Base-by-base conservation (phyloP, 2,329 filamentous ascomycete species). In the Alternaria sp. region DNA sequence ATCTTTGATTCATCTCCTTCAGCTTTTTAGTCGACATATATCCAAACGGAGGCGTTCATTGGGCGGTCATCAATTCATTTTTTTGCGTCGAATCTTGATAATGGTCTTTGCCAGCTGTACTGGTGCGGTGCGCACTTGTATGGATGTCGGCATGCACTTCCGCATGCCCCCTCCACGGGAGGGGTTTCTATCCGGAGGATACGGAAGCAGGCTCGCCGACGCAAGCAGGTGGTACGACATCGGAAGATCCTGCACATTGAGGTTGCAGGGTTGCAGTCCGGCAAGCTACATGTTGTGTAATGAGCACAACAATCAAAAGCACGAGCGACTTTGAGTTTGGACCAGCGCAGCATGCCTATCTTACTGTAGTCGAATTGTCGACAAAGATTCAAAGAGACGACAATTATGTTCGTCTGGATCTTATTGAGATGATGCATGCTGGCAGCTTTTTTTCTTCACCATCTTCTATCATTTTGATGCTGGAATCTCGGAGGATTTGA, bases 1-100 rank as follows among this genome's bases (percentile, higher is more conserved):
- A 45, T 56, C 55, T 52, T 58, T 34, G 18, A 32, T 55, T 57
- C 36, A 40, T 50, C 54, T 55, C 22, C 28, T 57, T 51, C 36
- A 54, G 16, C 46, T 52, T 28, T 44, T 44, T 16, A 52, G 16
- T 60, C 43, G 45, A 57, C 44, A 60, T 63, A 65, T 63, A 63
- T 63, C 60, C 63, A 60, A 43, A 54, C 41, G 48, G 51, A 49
- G 63, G 63, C 60, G 63, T 65, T 63, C 43, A 52, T 51, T 25
- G 22, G 45, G 46, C 38, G 25, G 30, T 40, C 45, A 43, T 51
- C 43, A 38, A 52, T 49, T 18, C 20, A 43, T 40, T 66, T 32
- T 30, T 45, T 45, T 25, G 52, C 57, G 56, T 63, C 28, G 54
- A 52, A 60, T 59, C 51, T 40, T 53, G n/a, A 50, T 46, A 40